These are phyloP conservation scores for Phyllosticta ampelicida DNA, from an alignment of 2,329 filamentous ascomycete species.

Conservation along the genomic window DNA sequence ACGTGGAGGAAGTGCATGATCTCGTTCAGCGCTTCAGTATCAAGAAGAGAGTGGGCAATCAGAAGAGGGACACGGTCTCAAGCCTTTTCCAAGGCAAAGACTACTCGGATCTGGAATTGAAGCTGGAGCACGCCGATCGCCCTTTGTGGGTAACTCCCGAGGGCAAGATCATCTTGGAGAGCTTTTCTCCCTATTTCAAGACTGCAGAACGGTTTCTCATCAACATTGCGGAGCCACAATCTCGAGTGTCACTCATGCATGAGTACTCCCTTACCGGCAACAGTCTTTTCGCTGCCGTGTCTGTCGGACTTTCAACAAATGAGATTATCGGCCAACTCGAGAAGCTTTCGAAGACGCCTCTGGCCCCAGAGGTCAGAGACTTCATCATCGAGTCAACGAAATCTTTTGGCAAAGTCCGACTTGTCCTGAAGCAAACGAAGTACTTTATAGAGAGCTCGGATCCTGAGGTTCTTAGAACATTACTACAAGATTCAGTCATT, in stretches of 20 bases:
- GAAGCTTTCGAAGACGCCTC: constrained; percentile 74
- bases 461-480: constrained; percentile 69
- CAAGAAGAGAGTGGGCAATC: constrained; percentile 18
- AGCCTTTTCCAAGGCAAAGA: constrained; percentile 53
- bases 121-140: constrained; percentile 78
- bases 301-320: constrained; percentile 76
- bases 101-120: constrained; percentile 72
- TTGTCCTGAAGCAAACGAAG: constrained; percentile 87
- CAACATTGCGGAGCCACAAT: constrained; percentile 87
- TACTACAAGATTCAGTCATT: constrained; percentile 78
- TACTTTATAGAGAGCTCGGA: constrained; percentile 93
- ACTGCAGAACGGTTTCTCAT: constrained; percentile 91
- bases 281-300: constrained; percentile 90
- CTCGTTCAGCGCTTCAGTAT: constrained; percentile 40
- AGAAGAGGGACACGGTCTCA: constrained; percentile 41
- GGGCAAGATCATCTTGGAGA: constrained; percentile 84
- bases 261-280: constrained; percentile 88
- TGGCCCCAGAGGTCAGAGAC: constrained; percentile 67
- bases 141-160: constrained; percentile 90
- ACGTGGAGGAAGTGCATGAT: constrained; percentile 24
- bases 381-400: constrained; percentile 78
- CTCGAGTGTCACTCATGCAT: constrained; percentile 80
- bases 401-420: constrained; percentile 89
- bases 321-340: constrained; percentile 89
- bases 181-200: constrained; percentile 77